Evolutionary conservation across 495 filamentous ascomycete species (phyloP), one percentile per base, ranked within the genome.

Genomic region (Durotheca rogersii): DNA sequence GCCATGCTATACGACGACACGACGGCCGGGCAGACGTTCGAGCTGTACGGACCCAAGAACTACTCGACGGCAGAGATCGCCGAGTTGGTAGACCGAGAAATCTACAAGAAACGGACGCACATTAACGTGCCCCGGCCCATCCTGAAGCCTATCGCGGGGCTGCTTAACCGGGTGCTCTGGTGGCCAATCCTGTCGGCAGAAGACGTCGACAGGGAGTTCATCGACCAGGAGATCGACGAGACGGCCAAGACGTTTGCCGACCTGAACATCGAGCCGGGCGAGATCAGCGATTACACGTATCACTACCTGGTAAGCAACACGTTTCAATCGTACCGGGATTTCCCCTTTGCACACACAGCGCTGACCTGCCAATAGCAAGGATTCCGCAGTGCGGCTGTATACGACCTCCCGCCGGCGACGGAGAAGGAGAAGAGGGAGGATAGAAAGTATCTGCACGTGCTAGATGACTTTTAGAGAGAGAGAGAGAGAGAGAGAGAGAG

Each of bases 191-290:
- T 84, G 29, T 89, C 85, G 14, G 81, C 84, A n/a, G 93, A 97
- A 58, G 81, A 94, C 64, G 78, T 99, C 10, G 90, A 96, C 77
- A 78, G 87, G 34, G 90, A 99, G 69, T 96, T 93, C 76, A 81
- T 94, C 57, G 88, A 97, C 69, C 94, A 97, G 69, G 77, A 81
- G 59, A 93, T 99, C 61, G 93, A 99, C 73, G 78, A 79, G 35
- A 83, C 74, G 2, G 92, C 93, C 38, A 97, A 96, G 80, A 96
- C 94, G 4, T 95, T 97, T 79, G 86, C 85, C 71, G 90, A 97
- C 66, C 76, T 99, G 33, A 88, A 82, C 40, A 94, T 99, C 60
- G 83, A 87, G 70, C 86, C 91, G 14, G 85, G 78, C 32, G 89
- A 96, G 40, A 75, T 97, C 53, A 83, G 77, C 68, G 81, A 85